Evolutionary conservation across 306 rosid species (phyloP).

Genomic region (Hippophae rhamnoides): DNA sequence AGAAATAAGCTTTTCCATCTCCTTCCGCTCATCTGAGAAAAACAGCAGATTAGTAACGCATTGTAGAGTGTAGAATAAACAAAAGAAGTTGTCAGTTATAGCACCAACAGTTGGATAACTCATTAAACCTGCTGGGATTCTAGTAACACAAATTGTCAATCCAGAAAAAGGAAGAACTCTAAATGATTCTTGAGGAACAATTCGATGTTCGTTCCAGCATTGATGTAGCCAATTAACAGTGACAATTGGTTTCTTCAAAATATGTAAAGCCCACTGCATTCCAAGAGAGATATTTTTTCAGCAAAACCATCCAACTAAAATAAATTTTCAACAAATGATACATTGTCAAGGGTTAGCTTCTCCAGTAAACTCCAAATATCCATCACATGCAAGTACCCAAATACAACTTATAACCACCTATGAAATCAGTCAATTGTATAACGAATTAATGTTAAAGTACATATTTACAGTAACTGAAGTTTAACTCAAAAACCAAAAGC

Average conservation of each 20-base stretch:
- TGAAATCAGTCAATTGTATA: too few species aligned
- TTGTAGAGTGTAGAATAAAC: too few species aligned
- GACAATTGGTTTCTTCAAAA: conserved; percentile 85
- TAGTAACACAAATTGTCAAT: conserved; percentile 71
- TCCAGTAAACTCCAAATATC: conserved; percentile 7
- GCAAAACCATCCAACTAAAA: too few species aligned
- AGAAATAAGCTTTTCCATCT: conserved; percentile 54
- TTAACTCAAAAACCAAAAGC: too few species aligned
- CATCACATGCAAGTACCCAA: background rate
- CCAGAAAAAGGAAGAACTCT: conserved; percentile 88
- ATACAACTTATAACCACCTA: background rate
- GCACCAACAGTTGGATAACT: conserved; percentile 25
- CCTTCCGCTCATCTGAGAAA: conserved; percentile 66
- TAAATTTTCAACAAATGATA: background rate
- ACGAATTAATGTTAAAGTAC: too few species aligned
- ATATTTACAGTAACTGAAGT: too few species aligned
- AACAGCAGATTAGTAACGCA: conserved; percentile 27
- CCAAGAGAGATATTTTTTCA: conserved; percentile 1
- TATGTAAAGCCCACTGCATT: conserved; percentile 84
- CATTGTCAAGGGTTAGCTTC: conserved; percentile 5
- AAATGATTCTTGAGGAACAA: conserved; percentile 83
- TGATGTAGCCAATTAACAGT: conserved; percentile 75
- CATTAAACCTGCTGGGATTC: conserved; percentile 67
- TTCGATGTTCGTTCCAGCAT: conserved; percentile 86
- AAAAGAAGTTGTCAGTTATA: background rate